A percentile compares a stretch with the other conserved stretches of the same genome.
These are phyloP conservation scores for Pythium oligandrum DNA, from an alignment of 352 stramenopile genomes.

Conservation along the genomic window DNA sequence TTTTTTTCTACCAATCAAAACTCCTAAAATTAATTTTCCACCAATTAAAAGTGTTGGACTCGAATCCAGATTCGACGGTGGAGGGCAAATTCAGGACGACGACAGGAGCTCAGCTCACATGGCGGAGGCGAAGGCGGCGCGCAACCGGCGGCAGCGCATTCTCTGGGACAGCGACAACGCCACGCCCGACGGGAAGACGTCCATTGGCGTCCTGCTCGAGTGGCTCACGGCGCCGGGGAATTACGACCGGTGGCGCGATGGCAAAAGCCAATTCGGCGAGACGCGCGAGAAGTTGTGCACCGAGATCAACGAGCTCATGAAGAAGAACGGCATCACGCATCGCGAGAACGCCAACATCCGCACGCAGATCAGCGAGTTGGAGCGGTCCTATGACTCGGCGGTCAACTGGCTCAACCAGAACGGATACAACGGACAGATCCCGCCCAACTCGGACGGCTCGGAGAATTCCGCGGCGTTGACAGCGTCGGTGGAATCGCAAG, in stretches of 20 bases:
- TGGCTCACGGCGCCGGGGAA: slow-evolving; percentile 61
- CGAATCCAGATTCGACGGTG: too few species aligned
- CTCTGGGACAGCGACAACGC: slow-evolving; percentile 72
- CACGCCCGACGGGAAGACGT: slow-evolving; percentile 63
- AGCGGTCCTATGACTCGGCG: slow-evolving; percentile 54
- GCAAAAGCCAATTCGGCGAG: slow-evolving; percentile 62
- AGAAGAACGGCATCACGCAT: slow-evolving; percentile 55
- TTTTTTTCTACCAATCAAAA: too few species aligned
- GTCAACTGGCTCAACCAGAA: slow-evolving; percentile 48
- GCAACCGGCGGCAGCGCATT: slow-evolving; percentile 52
- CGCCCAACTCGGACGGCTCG: neutral
- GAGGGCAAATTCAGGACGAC: too few species aligned
- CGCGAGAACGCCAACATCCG: slow-evolving; percentile 78
- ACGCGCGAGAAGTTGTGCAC: slow-evolving; percentile 67
- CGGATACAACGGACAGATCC: slow-evolving; percentile 25
- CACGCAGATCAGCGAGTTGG: slow-evolving; percentile 74
- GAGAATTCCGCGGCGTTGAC: neutral
- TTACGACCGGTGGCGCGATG: slow-evolving; percentile 61
- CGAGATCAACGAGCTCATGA: slow-evolving; percentile 64
- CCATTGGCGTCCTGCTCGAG: slow-evolving; percentile 60
- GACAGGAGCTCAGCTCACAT: neutral
- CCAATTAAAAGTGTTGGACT: too few species aligned
- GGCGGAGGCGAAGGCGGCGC: slow-evolving; percentile 6
- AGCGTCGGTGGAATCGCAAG: slow-evolving; percentile 30
- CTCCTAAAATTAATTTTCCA: too few species aligned